A percentile compares a stretch with the other conserved stretches of the same genome.
Evolutionary conservation across 495 filamentous ascomycete species (phyloP).

Genomic region (Podospora conica): DNA sequence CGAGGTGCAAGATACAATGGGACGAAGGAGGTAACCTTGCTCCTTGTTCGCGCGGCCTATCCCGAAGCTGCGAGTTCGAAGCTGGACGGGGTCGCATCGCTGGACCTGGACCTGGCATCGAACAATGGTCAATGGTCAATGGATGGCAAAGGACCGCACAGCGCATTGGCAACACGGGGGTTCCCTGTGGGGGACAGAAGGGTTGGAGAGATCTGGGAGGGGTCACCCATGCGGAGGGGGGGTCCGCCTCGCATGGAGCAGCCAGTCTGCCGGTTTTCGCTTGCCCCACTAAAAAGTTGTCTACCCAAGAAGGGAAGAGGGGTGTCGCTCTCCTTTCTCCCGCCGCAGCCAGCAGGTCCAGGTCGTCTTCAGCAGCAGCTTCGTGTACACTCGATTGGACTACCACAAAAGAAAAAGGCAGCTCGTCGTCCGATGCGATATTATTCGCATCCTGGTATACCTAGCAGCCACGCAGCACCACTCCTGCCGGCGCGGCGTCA

Average conservation of each 20-base stretch:
- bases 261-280: slow-evolving; percentile 10
- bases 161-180: slow-evolving; percentile 1
- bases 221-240: not conserved
- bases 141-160: not conserved
- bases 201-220: not conserved
- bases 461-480: no score
- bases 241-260: no score
- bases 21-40: not conserved
- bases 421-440: not conserved
- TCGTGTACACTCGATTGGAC: not conserved
- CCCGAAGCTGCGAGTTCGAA: not conserved
- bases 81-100: not conserved
- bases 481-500: not conserved
- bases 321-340: not conserved
- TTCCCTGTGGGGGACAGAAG: slow-evolving; percentile 7
- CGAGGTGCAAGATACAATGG: not conserved
- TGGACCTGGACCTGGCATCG: not conserved
- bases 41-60: not conserved
- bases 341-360: no score
- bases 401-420: not conserved
- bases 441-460: not conserved
- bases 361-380: not conserved
- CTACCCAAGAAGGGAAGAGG: no score
- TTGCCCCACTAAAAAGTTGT: not conserved
- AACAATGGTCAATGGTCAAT: not conserved